These are phyloP conservation scores for Zygnema cylindricum DNA, from an alignment of 139 green algal genomes.

Conservation along the genomic window DNA sequence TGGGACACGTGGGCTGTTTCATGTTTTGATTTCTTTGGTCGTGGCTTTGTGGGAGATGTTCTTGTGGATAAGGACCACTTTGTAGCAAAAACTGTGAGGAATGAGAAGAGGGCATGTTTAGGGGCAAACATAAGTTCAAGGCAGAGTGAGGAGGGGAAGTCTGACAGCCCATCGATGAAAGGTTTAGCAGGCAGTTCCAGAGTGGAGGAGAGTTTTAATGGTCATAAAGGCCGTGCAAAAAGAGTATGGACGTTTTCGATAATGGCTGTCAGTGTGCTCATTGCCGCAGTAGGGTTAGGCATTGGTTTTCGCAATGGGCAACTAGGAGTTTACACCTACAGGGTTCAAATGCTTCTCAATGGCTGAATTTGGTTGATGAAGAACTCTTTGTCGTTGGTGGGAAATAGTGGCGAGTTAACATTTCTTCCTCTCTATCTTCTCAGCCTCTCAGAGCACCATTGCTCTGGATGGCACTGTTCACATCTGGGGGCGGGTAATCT, in stretches of 20 bases:
- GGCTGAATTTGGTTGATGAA: neutral
- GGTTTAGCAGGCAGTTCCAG: too few species aligned
- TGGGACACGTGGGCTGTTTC: neutral
- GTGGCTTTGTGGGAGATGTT: neutral
- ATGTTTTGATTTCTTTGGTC: neutral
- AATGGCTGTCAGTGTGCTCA: neutral
- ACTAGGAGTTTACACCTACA: neutral
- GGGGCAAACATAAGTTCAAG: too few species aligned
- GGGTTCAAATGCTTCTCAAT: neutral
- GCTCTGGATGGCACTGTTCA: conserved; percentile 58
- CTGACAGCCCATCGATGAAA: too few species aligned
- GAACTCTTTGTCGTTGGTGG: neutral
- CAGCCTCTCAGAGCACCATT: neutral
- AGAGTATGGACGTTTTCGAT: neutral
- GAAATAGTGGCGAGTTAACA: neutral
- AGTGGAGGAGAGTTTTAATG: too few species aligned
- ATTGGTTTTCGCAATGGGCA: neutral
- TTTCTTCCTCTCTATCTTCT: neutral
- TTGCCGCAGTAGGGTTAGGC: neutral
- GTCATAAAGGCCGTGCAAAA: too few species aligned
- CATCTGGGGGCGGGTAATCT: conserved; percentile 52
- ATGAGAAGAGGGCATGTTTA: too few species aligned
- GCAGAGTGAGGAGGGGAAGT: too few species aligned
- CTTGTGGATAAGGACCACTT: neutral
- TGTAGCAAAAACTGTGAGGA: too few species aligned